These are phyloP conservation scores for Fusarium denticulatum DNA, from an alignment of 2,329 filamentous ascomycete species.

Conservation along the genomic window DNA sequence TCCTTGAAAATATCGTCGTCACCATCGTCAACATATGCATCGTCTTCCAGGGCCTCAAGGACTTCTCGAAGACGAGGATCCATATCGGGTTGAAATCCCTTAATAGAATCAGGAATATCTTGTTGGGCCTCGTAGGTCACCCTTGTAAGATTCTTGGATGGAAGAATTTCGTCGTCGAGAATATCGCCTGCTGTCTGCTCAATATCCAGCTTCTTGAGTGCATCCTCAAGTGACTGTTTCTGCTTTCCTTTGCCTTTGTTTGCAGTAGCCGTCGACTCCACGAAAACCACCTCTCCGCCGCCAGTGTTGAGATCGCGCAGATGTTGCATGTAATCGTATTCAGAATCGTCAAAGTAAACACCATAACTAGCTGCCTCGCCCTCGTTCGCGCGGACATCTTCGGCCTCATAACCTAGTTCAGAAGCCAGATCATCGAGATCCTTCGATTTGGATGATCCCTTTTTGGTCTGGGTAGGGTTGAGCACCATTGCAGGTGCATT, in stretches of 20 bases:
- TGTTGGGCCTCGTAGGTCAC: constrained; percentile 92
- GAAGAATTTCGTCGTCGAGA: constrained; percentile 78
- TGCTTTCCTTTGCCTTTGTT: constrained; percentile 77
- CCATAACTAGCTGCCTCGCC: constrained; percentile 95
- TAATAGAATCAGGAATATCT: constrained; percentile 88
- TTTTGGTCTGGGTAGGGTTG: constrained; percentile 67
- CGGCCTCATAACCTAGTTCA: constrained; percentile 76
- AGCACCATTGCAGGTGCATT: constrained; percentile 91
- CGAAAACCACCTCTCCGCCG: constrained; percentile 81
- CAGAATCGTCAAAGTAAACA: constrained; percentile 92
- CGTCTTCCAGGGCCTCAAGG: constrained; percentile 92
- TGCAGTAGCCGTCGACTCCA: constrained; percentile 74
- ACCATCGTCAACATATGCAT: constrained; percentile 89
- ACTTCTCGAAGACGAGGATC: constrained; percentile 91
- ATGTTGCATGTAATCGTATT: constrained; percentile 99
- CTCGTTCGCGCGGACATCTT: constrained; percentile 82
- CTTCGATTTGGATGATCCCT: constrained; percentile 61
- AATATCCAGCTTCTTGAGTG: constrained; percentile 71
- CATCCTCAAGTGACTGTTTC: constrained; percentile 85
- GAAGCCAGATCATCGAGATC: constrained; percentile 78
- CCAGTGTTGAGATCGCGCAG: constrained; percentile 85
- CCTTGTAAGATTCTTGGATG: constrained; percentile 80
- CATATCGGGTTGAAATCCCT: constrained; percentile 98
- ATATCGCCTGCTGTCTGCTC: constrained; percentile 65
- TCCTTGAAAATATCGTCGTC: constrained; percentile 87